A percentile compares a stretch with the other conserved stretches of the same genome.
These are phyloP conservation scores for Austroboletus niveus DNA, from an alignment of 1,284 basidiomycete species.

Conservation along the genomic window DNA sequence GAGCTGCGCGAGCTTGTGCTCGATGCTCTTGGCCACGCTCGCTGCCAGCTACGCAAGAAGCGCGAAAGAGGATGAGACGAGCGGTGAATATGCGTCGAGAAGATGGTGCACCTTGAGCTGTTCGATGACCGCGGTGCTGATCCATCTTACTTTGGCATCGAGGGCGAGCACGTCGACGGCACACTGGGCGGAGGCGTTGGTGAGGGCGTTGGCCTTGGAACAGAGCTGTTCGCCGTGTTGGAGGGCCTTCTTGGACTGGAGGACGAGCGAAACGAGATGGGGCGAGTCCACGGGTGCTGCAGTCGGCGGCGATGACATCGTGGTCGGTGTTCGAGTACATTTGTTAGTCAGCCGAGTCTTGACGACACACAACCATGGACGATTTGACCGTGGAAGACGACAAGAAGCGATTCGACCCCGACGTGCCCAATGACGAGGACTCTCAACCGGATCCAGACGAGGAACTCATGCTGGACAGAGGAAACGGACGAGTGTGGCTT, in stretches of 20 bases:
- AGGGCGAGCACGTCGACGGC: constrained; percentile 69
- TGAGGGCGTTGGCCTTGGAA: constrained; percentile 55
- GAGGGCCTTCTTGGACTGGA: constrained; percentile 77
- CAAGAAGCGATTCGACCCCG: constrained; percentile 66
- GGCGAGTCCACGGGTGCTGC: constrained; percentile 9
- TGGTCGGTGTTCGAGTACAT: too few relatives aligned
- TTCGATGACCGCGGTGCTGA: constrained; percentile 65
- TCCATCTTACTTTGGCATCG: constrained; percentile 76
- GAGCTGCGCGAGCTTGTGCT: constrained; percentile 61
- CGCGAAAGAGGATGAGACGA: neutral
- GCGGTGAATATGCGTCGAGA: neutral
- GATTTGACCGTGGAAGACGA: constrained; percentile 53
- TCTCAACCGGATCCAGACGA: constrained; percentile 74
- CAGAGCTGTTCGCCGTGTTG: constrained; percentile 74
- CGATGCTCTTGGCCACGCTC: constrained; percentile 67
- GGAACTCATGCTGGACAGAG: constrained; percentile 67
- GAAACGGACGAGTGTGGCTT: constrained; percentile 72
- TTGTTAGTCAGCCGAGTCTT: too few relatives aligned
- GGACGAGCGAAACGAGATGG: constrained; percentile 70
- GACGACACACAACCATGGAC: constrained; percentile 39
- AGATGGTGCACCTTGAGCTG: constrained; percentile 61
- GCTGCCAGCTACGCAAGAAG: constrained; percentile 54
- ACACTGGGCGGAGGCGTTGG: constrained; percentile 58
- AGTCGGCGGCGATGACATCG: constrained; percentile 21
- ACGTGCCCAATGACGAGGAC: constrained; percentile 50